Evolutionary conservation across 176 grass and related monocot species (phyloP).

Genomic region (Eremochloa ophiuroides): DNA sequence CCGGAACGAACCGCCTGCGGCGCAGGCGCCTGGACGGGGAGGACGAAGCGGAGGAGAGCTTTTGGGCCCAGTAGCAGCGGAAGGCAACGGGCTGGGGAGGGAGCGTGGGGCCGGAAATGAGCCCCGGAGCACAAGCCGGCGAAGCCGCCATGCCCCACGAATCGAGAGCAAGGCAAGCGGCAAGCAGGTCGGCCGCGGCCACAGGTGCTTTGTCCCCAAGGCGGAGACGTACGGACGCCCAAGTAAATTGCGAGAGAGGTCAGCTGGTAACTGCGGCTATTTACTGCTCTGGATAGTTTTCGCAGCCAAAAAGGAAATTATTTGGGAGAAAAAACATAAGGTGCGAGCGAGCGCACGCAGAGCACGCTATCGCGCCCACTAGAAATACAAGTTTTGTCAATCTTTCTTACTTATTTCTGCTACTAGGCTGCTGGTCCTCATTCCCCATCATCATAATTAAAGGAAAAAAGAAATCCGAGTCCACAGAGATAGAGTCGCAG

Average conservation of each 20-base stretch:
- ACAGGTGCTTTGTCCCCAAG: background rate
- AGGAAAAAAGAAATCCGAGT: background rate
- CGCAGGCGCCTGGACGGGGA: background rate
- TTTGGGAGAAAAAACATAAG: background rate
- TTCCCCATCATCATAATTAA: background rate
- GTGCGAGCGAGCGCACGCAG: background rate
- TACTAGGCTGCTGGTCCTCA: background rate
- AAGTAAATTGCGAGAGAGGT: background rate
- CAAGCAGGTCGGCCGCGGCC: background rate
- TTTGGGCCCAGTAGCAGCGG: constrained; percentile 12
- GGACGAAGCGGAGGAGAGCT: background rate
- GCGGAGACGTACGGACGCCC: background rate
- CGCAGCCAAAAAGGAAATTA: background rate
- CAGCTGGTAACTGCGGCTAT: background rate
- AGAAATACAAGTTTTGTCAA: background rate
- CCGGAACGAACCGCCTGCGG: background rate
- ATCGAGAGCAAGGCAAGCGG: background rate
- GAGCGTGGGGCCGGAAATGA: constrained; percentile 2
- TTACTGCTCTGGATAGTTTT: background rate
- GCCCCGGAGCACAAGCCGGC: constrained; percentile 17
- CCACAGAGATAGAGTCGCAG: background rate
- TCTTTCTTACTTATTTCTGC: background rate
- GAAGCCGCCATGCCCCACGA: constrained; percentile 25
- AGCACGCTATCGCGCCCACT: background rate
- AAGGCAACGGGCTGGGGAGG: background rate